Conservation (phyloP, 306 rosid genomes). For the Cicer yamashitae region DNA sequence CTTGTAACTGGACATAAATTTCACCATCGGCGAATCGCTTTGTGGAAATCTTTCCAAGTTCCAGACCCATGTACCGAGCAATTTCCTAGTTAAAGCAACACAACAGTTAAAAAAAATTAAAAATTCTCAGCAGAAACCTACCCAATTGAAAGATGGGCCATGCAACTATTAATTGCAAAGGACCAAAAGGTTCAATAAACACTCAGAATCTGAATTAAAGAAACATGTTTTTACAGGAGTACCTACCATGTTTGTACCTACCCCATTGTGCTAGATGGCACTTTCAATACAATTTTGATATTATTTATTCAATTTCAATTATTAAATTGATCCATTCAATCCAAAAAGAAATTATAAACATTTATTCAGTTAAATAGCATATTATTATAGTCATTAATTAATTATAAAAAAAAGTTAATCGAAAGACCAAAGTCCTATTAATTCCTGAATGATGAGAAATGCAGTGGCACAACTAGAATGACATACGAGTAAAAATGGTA, state of each 20-base stretch:
- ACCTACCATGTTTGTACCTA: neutral
- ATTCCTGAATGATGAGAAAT: neutral
- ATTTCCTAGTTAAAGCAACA: slow-evolving; percentile 64
- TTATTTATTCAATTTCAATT: neutral
- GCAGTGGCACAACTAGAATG: too few species aligned
- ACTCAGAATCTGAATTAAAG: neutral
- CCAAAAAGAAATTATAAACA: neutral
- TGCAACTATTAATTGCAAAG: neutral
- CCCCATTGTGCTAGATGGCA: slow-evolving; percentile 1
- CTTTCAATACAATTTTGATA: neutral
- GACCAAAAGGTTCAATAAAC: neutral
- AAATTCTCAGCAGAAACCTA: slow-evolving; percentile 12
- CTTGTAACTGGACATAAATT: slow-evolving; percentile 89
- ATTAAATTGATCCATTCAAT: slow-evolving; percentile 1
- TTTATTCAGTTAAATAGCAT: too few species aligned
- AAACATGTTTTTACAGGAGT: slow-evolving; percentile 17
- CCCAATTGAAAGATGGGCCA: neutral
- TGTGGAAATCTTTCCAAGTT: slow-evolving; percentile 79
- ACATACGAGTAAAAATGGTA: too few species aligned
- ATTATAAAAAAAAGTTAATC: neutral
- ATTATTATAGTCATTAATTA: neutral
- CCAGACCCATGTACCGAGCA: slow-evolving; percentile 90
- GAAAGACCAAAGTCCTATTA: neutral
- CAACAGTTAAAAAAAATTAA: slow-evolving; percentile 20
- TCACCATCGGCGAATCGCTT: slow-evolving; percentile 99